Evolutionary conservation across 1,139 yeast genomes (phyloP).

Genomic region (Hanseniaspora sp.): DNA sequence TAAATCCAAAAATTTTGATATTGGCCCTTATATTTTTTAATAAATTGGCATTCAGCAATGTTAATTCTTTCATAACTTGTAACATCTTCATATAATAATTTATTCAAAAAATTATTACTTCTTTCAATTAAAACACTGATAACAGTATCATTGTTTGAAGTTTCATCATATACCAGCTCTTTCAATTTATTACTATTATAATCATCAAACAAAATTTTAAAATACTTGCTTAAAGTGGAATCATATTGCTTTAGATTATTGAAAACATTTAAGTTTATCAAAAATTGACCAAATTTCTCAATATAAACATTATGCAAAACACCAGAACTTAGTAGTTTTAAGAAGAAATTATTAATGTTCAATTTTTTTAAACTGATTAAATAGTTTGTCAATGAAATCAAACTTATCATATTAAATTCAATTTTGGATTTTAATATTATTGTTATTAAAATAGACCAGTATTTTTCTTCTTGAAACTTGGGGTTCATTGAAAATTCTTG

Average conservation of each 20-base stretch:
- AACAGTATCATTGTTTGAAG: background rate
- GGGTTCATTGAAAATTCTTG: background rate
- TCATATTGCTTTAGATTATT: constrained; percentile 9
- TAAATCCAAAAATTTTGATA: constrained; percentile 8
- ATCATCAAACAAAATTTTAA: background rate
- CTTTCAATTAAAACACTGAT: background rate
- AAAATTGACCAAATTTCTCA: constrained; percentile 2
- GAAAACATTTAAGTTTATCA: constrained; percentile 2
- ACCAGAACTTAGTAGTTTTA: constrained; percentile 11
- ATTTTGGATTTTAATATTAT: constrained; percentile 6
- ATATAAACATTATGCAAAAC: constrained; percentile 3
- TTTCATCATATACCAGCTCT: background rate
- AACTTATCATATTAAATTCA: background rate
- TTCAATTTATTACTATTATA: background rate
- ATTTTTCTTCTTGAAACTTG: constrained; percentile 4
- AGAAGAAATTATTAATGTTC: constrained; percentile 10
- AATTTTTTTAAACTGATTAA: background rate
- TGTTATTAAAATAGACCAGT: constrained; percentile 5
- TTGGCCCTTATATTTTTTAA: constrained; percentile 1
- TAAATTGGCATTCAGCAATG: background rate
- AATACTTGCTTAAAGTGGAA: constrained; percentile 8
- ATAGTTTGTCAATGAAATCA: constrained; percentile 5
- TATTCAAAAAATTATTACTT: background rate
- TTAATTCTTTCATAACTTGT: background rate
- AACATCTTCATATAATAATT: background rate